Evolutionary conservation across 192 early-diverging fungal genomes (phyloP), one percentile per base, ranked within the genome.

Genomic region (Gigaspora rosea): DNA sequence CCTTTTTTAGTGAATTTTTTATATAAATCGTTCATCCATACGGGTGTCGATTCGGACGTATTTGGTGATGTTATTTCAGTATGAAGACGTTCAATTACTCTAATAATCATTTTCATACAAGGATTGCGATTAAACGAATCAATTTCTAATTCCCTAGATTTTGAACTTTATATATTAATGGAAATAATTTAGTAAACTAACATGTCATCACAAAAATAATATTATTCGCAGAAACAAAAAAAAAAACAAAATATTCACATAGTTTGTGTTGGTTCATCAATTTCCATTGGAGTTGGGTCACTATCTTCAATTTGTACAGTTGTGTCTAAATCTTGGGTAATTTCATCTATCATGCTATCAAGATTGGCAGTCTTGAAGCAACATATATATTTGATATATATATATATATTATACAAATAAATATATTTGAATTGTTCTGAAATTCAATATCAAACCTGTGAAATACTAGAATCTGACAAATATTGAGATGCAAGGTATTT

Each of bases 11-110:
- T 77, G 56, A 91, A 85, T 63, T 87, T 88, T 18, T 74, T 77
- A n/a, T 82, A 50, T 8, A 93, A 78, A 58, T 85, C 85, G 9
- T 81, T 80, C 88, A 93, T 93, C 92, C 92, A 94, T 3, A 59
- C 41, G 1, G 91, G 90, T 87, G 91, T 88, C 16, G 57, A 49
- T 18, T 80, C 78, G 32, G 78, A 73, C 1, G 77, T 72, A 20
- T 64, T 70, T 10, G 63, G 52, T 8, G 85, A 80, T 13, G 82
- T 82, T 36, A 86, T 84, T 10, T 78, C 61, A 4, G 41, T 76
- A 52, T 87, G 85, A 12, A 94, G 77, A 48, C 84, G 83, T 8
- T 80, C 68, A 10, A 94, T 86, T n/a, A 91, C 76, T 18, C 80
- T 79, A n/a, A 90, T 52, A 9, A 93, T 81, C 47, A 78, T 80